phyloP scores from a whole-genome alignment of 345 rosid genomes.

The Citrus mangshanensis region DNA sequence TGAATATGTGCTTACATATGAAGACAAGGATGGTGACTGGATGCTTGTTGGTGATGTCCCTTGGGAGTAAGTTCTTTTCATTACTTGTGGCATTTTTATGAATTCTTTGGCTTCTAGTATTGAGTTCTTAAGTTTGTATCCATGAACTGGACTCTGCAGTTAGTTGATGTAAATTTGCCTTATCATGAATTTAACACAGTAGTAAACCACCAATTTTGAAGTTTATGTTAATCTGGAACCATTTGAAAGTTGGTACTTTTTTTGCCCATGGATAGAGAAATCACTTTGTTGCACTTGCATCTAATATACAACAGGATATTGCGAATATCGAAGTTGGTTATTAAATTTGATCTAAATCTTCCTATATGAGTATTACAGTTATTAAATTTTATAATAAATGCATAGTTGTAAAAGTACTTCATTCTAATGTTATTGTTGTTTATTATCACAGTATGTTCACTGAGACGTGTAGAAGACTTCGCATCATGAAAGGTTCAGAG shows the following conservation, averaged over 20 bases:
- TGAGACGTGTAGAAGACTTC: constrained; percentile 43
- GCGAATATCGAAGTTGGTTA: background rate
- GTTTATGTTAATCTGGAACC: background rate
- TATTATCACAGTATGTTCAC: constrained; percentile 45
- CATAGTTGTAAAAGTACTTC: background rate
- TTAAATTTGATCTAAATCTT: background rate
- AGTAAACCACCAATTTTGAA: background rate
- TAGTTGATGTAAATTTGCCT: background rate
- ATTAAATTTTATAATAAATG: background rate
- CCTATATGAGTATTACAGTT: background rate
- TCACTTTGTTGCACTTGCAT: background rate
- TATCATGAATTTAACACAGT: background rate
- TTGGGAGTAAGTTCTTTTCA: constrained; percentile 44
- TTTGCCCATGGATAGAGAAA: background rate
- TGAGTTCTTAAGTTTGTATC: background rate
- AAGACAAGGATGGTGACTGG: constrained; percentile 62
- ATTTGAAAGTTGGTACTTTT: background rate
- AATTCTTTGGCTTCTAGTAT: background rate
- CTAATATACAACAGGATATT: background rate
- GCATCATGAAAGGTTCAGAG: constrained; percentile 50
- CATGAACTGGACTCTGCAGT: background rate
- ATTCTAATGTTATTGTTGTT: background rate
- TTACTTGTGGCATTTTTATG: background rate
- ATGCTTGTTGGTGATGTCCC: constrained; percentile 71
- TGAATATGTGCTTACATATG: constrained; percentile 52